Conservation (phyloP, 768 basidiomycete species). For the Lentinula raphanica region DNA sequence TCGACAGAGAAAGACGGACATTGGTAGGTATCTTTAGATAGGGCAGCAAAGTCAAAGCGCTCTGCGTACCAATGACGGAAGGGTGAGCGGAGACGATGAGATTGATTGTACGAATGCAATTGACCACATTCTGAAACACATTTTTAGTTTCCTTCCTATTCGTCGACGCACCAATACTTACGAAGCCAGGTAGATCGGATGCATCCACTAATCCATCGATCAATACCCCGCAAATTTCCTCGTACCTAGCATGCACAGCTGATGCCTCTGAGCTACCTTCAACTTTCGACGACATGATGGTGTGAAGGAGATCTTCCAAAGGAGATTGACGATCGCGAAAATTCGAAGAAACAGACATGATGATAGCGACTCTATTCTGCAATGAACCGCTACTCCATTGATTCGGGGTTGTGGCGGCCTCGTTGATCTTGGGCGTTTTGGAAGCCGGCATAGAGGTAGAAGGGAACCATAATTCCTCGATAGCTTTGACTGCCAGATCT, state of each 20-base stretch:
- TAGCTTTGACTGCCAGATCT: constrained; percentile 83
- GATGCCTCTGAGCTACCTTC: constrained; percentile 40
- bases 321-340: constrained; percentile 83
- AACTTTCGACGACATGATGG: constrained; percentile 73
- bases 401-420: constrained; percentile 15
- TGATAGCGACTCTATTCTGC: constrained; percentile 65
- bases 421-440: constrained; percentile 30
- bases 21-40: constrained; percentile 80
- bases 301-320: constrained; percentile 79
- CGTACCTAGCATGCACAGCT: constrained; percentile 60
- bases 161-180: constrained; percentile 29
- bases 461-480: constrained; percentile 90
- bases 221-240: constrained; percentile 76
- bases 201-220: constrained; percentile 90
- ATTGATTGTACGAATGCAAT: constrained; percentile 82
- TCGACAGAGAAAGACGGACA: constrained; percentile 37
- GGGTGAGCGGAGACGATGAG: constrained; percentile 81
- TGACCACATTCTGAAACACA: constrained; percentile 61
- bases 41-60: constrained; percentile 82
- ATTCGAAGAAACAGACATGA: constrained; percentile 80
- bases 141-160: not conserved
- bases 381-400: constrained; percentile 49
- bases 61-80: constrained; percentile 72
- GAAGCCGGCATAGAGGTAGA: constrained; percentile 23
- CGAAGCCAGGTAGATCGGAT: constrained; percentile 71